A percentile compares a stretch with the other conserved stretches of the same genome.
Evolutionary conservation across 208 protist genomes (phyloP).

Genomic region (Trypanosoma scelopori): DNA sequence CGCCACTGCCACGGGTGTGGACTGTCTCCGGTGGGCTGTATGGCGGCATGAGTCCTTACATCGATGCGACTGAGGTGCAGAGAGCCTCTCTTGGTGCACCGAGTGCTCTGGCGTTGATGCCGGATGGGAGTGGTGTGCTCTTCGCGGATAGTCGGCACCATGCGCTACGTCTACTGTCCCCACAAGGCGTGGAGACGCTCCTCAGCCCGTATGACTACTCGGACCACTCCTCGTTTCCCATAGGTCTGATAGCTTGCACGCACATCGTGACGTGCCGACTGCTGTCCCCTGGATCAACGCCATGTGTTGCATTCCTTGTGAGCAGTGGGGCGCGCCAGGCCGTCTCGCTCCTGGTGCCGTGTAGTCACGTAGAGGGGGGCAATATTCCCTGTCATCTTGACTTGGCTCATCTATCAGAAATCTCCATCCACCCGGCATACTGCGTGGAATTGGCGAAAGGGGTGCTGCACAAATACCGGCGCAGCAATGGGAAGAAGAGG

Average conservation of each 20-base stretch:
- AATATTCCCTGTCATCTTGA: not conserved
- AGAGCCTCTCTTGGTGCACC: slow-evolving; percentile 43
- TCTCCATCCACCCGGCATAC: not conserved
- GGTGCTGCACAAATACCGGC: slow-evolving; percentile 9
- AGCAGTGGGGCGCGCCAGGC: slow-evolving; percentile 14
- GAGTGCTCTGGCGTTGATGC: slow-evolving; percentile 41
- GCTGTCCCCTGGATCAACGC: not conserved
- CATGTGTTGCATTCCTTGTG: slow-evolving; percentile 21
- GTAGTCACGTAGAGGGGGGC: not conserved
- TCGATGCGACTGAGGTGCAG: slow-evolving; percentile 35
- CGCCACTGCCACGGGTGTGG: slow-evolving; percentile 43
- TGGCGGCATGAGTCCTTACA: slow-evolving; percentile 17
- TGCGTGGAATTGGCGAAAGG: slow-evolving; percentile 7
- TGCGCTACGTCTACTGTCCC: slow-evolving; percentile 47
- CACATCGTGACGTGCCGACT: slow-evolving; percentile 18
- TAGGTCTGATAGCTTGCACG: slow-evolving; percentile 16
- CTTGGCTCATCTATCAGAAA: not conserved
- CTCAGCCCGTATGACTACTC: slow-evolving; percentile 44
- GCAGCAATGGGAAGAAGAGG: slow-evolving; percentile 8
- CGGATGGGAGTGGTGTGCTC: slow-evolving; percentile 45
- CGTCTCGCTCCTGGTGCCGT: slow-evolving; percentile 21
- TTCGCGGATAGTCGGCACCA: slow-evolving; percentile 46
- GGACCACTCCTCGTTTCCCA: not conserved
- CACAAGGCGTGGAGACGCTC: slow-evolving; percentile 49
- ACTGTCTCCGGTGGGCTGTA: slow-evolving; percentile 48